These are phyloP conservation scores for Parachlorella kessleri DNA, from an alignment of 139 green algal species.

Conservation along the genomic window DNA sequence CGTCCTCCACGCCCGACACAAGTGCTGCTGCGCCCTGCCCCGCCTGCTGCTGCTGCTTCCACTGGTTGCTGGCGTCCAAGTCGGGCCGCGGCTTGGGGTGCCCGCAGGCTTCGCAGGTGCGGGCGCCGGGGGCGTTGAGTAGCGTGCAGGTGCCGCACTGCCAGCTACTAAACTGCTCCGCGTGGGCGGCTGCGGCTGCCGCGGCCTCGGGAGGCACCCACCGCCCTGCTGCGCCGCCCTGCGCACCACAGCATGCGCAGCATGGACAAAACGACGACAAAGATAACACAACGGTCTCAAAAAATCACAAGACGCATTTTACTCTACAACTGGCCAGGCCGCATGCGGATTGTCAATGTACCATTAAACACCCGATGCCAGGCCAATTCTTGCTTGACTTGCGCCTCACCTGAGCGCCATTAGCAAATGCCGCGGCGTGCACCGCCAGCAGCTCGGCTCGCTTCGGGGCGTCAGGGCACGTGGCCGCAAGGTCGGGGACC, in stretches of 20 bases:
- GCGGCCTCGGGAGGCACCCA: conserved; percentile 78
- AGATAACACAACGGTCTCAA: no score
- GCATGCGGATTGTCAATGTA: no score
- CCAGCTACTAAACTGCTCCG: conserved; percentile 48
- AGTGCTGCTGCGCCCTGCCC: conserved; percentile 4
- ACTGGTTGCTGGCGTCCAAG: conserved; percentile 11
- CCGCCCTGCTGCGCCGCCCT: conserved; percentile 23
- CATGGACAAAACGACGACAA: no score
- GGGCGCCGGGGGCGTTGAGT: conserved; percentile 45
- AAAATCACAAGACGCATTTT: no score
- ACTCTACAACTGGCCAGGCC: no score
- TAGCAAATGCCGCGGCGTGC: conserved; percentile 49
- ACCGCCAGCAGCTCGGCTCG: conserved; percentile 56
- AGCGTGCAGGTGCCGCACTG: conserved; percentile 58
- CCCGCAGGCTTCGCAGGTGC: conserved; percentile 58
- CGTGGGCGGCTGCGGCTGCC: conserved; percentile 47
- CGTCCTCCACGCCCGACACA: no score
- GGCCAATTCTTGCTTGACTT: no score
- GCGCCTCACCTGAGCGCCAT: neutral
- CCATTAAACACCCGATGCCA: no score
- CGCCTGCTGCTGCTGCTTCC: conserved; percentile 13
- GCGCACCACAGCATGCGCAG: neutral
- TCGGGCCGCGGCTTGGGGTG: neutral
- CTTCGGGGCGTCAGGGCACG: conserved; percentile 59
- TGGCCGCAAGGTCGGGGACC: conserved; percentile 67